phyloP scores from a whole-genome alignment of 306 rosid genomes.

The Neltuma alba region DNA sequence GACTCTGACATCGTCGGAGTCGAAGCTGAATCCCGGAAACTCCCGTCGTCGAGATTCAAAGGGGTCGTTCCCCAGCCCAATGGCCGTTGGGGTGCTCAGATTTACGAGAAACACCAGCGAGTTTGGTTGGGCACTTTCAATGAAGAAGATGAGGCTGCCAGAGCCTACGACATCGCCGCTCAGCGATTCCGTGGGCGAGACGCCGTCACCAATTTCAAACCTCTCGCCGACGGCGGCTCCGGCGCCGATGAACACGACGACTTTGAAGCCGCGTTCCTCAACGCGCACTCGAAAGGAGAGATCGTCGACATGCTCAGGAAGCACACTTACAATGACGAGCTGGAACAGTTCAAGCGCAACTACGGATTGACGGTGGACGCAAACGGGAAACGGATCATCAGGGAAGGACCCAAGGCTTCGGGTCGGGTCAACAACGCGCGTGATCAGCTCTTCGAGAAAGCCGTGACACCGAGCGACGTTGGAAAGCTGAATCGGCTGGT shows the following conservation, averaged over 20 bases:
- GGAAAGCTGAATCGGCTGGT: conserved; percentile 90
- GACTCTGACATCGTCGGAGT: conserved; percentile 54
- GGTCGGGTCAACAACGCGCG: conserved; percentile 49
- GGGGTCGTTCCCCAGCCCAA: conserved; percentile 99
- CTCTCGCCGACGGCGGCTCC: conserved; percentile 23
- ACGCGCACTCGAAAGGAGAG: conserved; percentile 82
- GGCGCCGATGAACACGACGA: conserved; percentile 37
- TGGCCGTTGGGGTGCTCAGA: conserved; percentile 99
- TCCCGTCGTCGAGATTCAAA: conserved; percentile 83
- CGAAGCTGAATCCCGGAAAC: conserved; percentile 84
- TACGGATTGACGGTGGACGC: conserved; percentile 39
- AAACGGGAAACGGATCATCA: conserved; percentile 20
- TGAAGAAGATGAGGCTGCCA: conserved; percentile 88
- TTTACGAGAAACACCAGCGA: conserved; percentile 98
- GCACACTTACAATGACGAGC: conserved; percentile 91
- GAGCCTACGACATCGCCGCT: conserved; percentile 87
- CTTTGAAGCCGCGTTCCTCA: conserved; percentile 61
- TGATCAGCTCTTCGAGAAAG: conserved; percentile 82
- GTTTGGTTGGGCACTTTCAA: conserved; percentile 98
- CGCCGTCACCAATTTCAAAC: conserved; percentile 86
- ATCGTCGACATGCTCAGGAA: conserved; percentile 96
- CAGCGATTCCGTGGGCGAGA: conserved; percentile 92
- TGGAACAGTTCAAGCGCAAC: conserved; percentile 77
- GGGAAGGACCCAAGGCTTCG: neutral
- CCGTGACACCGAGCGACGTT: conserved; percentile 93